Conservation (phyloP, 768 basidiomycete genomes). For the Rhodocollybia butyracea region DNA sequence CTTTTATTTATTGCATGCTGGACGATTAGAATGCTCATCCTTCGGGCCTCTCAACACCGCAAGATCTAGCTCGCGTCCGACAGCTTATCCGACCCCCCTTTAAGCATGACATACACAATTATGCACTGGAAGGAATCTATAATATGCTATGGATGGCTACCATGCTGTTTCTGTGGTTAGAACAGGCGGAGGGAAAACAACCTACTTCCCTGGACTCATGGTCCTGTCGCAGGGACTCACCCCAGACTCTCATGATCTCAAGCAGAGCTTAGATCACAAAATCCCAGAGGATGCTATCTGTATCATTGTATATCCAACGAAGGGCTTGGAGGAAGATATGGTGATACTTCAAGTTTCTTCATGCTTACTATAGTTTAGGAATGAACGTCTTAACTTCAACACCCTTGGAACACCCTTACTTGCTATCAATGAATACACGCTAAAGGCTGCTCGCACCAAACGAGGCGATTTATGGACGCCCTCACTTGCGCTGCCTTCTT, state of each 20-base stretch:
- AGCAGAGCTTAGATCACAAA: not conserved
- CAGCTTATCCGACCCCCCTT: not conserved
- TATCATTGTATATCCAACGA: constrained; percentile 22
- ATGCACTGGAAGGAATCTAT: constrained; percentile 20
- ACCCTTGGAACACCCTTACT: constrained; percentile 1
- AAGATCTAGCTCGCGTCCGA: not conserved
- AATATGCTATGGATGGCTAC: constrained; percentile 16
- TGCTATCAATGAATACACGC: constrained; percentile 12
- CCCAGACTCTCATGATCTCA: constrained; percentile 8
- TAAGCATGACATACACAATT: constrained; percentile 18
- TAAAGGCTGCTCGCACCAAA: constrained; percentile 9
- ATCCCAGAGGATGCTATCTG: constrained; percentile 19
- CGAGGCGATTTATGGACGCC: constrained; percentile 9
- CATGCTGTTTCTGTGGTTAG: constrained; percentile 16
- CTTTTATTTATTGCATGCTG: too few relatives aligned
- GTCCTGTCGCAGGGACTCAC: constrained; percentile 15
- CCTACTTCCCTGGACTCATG: constrained; percentile 17
- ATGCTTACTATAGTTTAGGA: not conserved
- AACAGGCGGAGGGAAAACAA: constrained; percentile 21
- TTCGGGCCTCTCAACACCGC: not conserved
- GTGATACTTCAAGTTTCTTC: constrained; percentile 8
- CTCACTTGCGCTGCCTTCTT: constrained; percentile 7
- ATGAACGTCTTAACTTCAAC: not conserved
- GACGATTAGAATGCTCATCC: too few relatives aligned
- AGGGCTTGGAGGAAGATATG: constrained; percentile 20